Evolutionary conservation across 768 basidiomycete species (phyloP).

Genomic region (Agaricus sinodeliciosus): DNA sequence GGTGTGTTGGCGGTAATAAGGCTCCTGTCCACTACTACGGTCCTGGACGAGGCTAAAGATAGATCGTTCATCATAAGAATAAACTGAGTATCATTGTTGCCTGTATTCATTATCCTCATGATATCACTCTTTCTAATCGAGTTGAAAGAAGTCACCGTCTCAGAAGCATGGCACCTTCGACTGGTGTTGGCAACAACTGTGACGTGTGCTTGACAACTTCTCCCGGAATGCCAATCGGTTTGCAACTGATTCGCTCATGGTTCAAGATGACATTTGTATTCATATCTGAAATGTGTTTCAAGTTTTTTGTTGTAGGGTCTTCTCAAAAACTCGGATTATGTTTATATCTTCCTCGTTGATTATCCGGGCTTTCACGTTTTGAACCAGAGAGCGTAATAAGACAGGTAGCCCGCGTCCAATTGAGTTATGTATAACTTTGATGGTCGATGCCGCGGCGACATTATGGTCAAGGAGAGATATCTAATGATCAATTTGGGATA

Average conservation of each 20-base stretch:
- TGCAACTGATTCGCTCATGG: constrained; percentile 68
- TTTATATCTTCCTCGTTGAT: constrained; percentile 5
- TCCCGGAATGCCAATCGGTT: constrained; percentile 55
- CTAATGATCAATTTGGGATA: not conserved
- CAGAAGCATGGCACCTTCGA: constrained; percentile 7
- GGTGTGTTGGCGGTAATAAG: no score
- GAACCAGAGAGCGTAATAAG: no score
- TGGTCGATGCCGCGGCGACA: no score
- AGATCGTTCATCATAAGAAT: no score
- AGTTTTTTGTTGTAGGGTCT: constrained; percentile 3
- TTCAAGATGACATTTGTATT: constrained; percentile 29
- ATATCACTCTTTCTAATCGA: no score
- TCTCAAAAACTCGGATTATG: not conserved
- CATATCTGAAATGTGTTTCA: constrained; percentile 8
- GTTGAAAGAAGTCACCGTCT: no score
- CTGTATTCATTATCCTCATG: no score
- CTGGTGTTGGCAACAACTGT: constrained; percentile 16
- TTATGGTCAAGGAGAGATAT: constrained; percentile 3
- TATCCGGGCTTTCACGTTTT: not conserved
- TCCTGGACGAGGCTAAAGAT: no score
- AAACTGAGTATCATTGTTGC: no score
- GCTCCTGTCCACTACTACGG: no score
- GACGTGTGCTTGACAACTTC: constrained; percentile 24
- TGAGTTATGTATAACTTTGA: not conserved
- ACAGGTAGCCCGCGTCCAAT: not conserved